Conservation (phyloP, 345 rosid species). For the Psidium friedrichsthalianum region DNA sequence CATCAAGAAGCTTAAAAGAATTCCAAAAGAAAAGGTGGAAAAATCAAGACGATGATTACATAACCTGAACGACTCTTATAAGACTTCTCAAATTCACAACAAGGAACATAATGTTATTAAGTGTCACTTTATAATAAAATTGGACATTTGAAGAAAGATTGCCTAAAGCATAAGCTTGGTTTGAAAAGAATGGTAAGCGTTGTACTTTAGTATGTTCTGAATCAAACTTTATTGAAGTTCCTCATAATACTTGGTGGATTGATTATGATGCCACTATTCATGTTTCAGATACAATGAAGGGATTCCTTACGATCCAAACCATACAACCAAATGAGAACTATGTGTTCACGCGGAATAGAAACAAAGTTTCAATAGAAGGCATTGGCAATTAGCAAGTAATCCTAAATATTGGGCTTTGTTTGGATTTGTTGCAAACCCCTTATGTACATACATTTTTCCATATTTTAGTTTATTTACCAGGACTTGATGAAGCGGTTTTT, state of each 20-base stretch:
- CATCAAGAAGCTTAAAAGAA: background rate
- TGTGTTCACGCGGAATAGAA: background rate
- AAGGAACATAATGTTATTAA: background rate
- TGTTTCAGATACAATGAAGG: slow-evolving; percentile 3
- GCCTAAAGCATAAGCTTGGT: background rate
- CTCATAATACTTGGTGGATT: too few relatives aligned
- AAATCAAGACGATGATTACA: background rate
- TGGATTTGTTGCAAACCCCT: background rate
- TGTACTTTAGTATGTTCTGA: slow-evolving; percentile 3
- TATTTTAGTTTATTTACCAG: background rate
- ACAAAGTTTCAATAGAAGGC: background rate
- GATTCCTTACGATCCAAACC: background rate
- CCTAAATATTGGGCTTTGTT: background rate
- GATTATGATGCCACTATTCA: background rate
- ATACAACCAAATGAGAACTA: slow-evolving; percentile 1
- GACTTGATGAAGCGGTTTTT: slow-evolving; percentile 3
- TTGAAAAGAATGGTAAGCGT: slow-evolving; percentile 1
- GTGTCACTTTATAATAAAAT: background rate
- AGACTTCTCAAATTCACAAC: background rate
- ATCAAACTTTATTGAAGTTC: background rate
- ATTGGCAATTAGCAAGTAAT: background rate
- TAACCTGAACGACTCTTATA: background rate
- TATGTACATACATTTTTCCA: background rate
- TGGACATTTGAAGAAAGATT: slow-evolving; percentile 1
- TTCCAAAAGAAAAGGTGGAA: background rate